Evolutionary conservation across 2,329 filamentous ascomycete genomes (phyloP).

Genomic region (Pseudocercospora cruenta): DNA sequence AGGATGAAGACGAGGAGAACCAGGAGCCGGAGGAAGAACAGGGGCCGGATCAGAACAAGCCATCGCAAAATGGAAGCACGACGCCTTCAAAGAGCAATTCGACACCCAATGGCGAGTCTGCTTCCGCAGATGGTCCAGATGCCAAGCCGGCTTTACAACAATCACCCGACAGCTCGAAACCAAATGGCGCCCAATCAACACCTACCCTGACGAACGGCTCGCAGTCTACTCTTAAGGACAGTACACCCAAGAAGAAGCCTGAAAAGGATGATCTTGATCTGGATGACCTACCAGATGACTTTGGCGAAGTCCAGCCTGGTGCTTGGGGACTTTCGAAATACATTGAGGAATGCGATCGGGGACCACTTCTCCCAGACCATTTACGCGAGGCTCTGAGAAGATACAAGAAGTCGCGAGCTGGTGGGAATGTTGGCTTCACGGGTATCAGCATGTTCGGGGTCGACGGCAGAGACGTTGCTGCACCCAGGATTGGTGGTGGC

Average conservation of each 20-base stretch:
- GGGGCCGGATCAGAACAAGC: slow-evolving; percentile 2
- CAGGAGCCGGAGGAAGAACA: slow-evolving; percentile 17
- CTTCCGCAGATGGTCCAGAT: neutral
- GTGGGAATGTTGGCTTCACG: slow-evolving; percentile 59
- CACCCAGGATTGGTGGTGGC: slow-evolving; percentile 48
- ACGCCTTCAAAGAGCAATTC: neutral
- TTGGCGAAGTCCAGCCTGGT: slow-evolving; percentile 25
- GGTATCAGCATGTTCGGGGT: slow-evolving; percentile 53
- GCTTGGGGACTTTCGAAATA: slow-evolving; percentile 33
- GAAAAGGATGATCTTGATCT: slow-evolving; percentile 11
- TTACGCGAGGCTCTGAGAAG: slow-evolving; percentile 72
- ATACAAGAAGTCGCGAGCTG: slow-evolving; percentile 66
- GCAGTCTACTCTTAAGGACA: slow-evolving; percentile 15
- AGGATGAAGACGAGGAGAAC: slow-evolving; percentile 40
- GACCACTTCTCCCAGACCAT: slow-evolving; percentile 73
- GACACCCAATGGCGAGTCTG: neutral
- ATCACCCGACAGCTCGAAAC: slow-evolving; percentile 11
- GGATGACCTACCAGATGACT: slow-evolving; percentile 23
- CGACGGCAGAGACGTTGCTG: slow-evolving; percentile 45
- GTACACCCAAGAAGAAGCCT: slow-evolving; percentile 6
- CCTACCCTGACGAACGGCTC: slow-evolving; percentile 7
- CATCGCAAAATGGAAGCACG: slow-evolving; percentile 17
- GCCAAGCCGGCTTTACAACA: neutral
- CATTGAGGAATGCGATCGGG: slow-evolving; percentile 46
- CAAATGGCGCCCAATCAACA: slow-evolving; percentile 15